phyloP scores from a whole-genome alignment of 192 early-diverging fungal species.

The Chytriomyces hyalinus region DNA sequence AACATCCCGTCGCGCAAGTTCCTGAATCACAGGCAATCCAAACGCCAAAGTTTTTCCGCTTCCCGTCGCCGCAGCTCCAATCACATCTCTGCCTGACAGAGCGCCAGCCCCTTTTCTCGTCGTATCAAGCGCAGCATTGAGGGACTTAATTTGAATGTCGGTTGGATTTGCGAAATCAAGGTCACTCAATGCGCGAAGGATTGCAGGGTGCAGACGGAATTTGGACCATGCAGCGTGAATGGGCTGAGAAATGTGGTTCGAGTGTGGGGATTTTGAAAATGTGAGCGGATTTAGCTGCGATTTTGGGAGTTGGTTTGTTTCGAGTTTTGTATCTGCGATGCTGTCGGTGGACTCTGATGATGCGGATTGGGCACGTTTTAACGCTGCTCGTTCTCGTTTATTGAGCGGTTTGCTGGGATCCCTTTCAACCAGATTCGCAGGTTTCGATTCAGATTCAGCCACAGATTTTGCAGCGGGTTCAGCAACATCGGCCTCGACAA shows the following conservation, averaged over 20 bases:
- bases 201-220: conserved; percentile 59
- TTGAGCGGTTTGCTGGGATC: conserved; percentile 12
- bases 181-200: conserved; percentile 73
- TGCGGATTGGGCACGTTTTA: not conserved
- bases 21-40: conserved; percentile 89
- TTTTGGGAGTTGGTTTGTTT: conserved; percentile 12
- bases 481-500: conserved; percentile 35
- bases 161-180: conserved; percentile 80
- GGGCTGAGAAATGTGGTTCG: not conserved
- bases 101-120: conserved; percentile 18
- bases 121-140: conserved; percentile 72
- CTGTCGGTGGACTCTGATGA: not conserved
- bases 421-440: conserved; percentile 29
- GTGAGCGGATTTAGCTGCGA: conserved; percentile 22
- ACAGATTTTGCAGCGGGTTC: conserved; percentile 47
- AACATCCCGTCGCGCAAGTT: conserved; percentile 43
- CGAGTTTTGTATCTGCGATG: not conserved
- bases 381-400: conserved; percentile 20
- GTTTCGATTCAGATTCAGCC: conserved; percentile 42
- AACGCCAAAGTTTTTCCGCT: conserved; percentile 84
- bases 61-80: conserved; percentile 91
- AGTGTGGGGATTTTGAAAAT: conserved; percentile 15
- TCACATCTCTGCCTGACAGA: conserved; percentile 68
- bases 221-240: conserved; percentile 69
- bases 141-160: conserved; percentile 81